These are phyloP conservation scores for Pichia paraexigua DNA, from an alignment of 805 yeast genomes.

Conservation along the genomic window DNA sequence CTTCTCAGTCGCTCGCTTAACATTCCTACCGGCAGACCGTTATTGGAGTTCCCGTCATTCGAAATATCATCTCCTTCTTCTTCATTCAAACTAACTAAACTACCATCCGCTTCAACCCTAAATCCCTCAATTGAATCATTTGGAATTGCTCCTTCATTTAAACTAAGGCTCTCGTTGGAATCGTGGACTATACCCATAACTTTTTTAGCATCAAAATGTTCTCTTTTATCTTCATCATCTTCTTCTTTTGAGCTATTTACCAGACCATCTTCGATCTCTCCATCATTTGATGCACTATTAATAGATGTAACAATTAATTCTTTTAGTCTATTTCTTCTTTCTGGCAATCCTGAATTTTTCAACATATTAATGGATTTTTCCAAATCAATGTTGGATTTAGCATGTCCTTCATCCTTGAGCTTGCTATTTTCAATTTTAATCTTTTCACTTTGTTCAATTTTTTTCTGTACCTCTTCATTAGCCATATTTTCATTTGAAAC, in stretches of 20 bases:
- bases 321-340: constrained; percentile 32
- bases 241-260: background rate
- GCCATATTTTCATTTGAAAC: constrained; percentile 74
- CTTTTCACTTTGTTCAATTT: constrained; percentile 36
- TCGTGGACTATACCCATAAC: background rate
- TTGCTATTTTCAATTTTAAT: constrained; percentile 29
- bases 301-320: constrained; percentile 77
- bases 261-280: background rate
- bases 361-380: constrained; percentile 81
- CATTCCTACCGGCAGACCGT: constrained; percentile 8
- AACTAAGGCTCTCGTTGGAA: background rate
- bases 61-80: constrained; percentile 2
- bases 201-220: constrained; percentile 11
- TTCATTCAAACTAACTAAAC: background rate
- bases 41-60: background rate
- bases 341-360: constrained; percentile 73
- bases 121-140: constrained; percentile 13
- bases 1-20: constrained; percentile 26
- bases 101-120: constrained; percentile 7
- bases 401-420: constrained; percentile 34
- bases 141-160: background rate
- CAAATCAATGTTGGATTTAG: constrained; percentile 43
- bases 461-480: constrained; percentile 72
- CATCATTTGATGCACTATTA: constrained; percentile 38
- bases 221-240: background rate